Evolutionary conservation across 768 basidiomycete species (phyloP).

Genomic region (Agaricus sinodeliciosus): DNA sequence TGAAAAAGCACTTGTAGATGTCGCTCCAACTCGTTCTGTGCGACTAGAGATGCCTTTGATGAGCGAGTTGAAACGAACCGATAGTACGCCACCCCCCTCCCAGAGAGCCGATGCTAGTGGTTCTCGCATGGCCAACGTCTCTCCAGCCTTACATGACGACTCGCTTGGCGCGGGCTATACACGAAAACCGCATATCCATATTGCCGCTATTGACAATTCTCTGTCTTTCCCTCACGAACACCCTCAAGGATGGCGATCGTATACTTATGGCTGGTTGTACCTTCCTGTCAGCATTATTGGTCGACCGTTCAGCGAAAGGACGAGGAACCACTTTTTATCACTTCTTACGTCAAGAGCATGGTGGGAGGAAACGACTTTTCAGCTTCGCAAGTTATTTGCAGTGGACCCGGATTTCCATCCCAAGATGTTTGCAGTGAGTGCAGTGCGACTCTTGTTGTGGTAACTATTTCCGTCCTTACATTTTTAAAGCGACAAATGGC

Average conservation of each 20-base stretch:
- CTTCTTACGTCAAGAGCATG: slow-evolving; percentile 76
- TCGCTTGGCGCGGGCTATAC: slow-evolving; percentile 41
- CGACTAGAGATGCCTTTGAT: slow-evolving; percentile 65
- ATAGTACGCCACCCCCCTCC: slow-evolving; percentile 24
- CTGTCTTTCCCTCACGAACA: slow-evolving; percentile 90
- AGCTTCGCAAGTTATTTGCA: slow-evolving; percentile 70
- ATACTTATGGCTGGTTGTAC: slow-evolving; percentile 86
- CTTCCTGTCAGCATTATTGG: slow-evolving; percentile 83
- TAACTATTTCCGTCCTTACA: not conserved
- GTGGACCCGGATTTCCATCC: slow-evolving; percentile 85
- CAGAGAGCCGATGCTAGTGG: slow-evolving; percentile 33
- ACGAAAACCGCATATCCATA: slow-evolving; percentile 75
- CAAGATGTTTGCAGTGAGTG: slow-evolving; percentile 76
- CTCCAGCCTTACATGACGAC: slow-evolving; percentile 27
- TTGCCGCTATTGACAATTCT: slow-evolving; percentile 92
- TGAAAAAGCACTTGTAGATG: slow-evolving; percentile 71
- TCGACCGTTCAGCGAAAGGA: slow-evolving; percentile 77
- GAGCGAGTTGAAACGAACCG: slow-evolving; percentile 56
- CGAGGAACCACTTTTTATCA: slow-evolving; percentile 76
- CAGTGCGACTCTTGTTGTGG: slow-evolving; percentile 16
- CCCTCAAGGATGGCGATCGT: slow-evolving; percentile 71
- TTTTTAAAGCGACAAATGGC: slow-evolving; percentile 66
- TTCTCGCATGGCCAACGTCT: slow-evolving; percentile 16
- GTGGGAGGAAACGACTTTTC: slow-evolving; percentile 86
- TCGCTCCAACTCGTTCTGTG: slow-evolving; percentile 67